Conservation (phyloP, 306 rosid species). For the Cicer arietinum region DNA sequence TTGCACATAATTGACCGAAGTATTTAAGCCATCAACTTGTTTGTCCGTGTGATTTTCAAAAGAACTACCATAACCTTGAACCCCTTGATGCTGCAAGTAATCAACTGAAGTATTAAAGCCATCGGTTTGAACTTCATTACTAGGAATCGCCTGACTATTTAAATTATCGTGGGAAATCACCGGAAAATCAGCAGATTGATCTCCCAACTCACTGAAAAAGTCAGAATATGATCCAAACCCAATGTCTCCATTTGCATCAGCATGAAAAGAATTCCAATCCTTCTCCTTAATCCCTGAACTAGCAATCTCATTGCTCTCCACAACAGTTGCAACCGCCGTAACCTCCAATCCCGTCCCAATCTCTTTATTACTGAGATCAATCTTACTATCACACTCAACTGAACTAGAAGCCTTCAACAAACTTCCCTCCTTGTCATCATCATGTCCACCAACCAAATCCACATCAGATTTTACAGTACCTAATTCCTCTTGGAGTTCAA, state of each 20-base stretch:
- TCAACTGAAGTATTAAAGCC: conserved; percentile 46
- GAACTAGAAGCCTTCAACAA: conserved; percentile 45
- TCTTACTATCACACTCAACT: conserved; percentile 40
- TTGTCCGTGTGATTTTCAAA: conserved; percentile 45
- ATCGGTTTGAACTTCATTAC: conserved; percentile 46
- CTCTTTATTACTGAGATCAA: conserved; percentile 42
- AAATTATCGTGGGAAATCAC: conserved; percentile 35
- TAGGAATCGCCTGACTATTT: conserved; percentile 42
- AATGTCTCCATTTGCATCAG: conserved; percentile 62
- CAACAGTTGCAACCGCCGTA: conserved; percentile 22
- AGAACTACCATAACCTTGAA: conserved; percentile 51
- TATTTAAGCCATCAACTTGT: conserved; percentile 52
- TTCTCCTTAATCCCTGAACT: conserved; percentile 69
- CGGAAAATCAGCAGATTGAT: conserved; percentile 51
- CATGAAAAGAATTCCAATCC: conserved; percentile 78
- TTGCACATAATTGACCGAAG: conserved; percentile 48
- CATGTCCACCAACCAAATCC: conserved; percentile 38
- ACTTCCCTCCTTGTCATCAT: conserved; percentile 34
- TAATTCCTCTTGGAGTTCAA: conserved; percentile 35
- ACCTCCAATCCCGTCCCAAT: conserved; percentile 47
- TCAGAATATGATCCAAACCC: conserved; percentile 77
- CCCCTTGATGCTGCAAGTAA: conserved; percentile 53
- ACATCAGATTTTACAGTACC: conserved; percentile 39
- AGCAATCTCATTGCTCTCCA: conserved; percentile 41
- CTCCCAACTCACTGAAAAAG: conserved; percentile 70